Percentiles rank a stretch among this genome's conserved stretches.
Evolutionary conservation across 352 stramenopile species (phyloP).

Genomic region (Globisporangium barbulae): DNA sequence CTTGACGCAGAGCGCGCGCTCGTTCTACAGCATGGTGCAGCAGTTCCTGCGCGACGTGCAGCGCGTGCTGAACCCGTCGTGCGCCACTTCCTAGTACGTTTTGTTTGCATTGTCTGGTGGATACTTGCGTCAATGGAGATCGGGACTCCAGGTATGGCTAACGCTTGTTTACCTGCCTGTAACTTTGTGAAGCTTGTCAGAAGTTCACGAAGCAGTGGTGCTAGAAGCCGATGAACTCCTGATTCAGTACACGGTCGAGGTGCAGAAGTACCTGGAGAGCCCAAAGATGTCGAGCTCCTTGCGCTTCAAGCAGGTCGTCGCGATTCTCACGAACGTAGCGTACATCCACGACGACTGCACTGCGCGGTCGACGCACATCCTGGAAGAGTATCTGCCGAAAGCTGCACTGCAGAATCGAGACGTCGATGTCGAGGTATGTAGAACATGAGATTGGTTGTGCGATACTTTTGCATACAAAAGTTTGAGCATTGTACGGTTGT

Average conservation of each 20-base stretch:
- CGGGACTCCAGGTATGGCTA: not conserved
- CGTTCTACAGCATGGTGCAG: slow-evolving; percentile 78
- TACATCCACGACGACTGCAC: slow-evolving; percentile 19
- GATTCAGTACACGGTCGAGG: slow-evolving; percentile 55
- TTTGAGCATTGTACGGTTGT: not conserved
- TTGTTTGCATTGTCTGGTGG: not conserved
- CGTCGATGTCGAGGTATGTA: slow-evolving; percentile 44
- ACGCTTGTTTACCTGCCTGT: not conserved
- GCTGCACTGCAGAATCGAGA: slow-evolving; percentile 12
- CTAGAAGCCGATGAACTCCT: slow-evolving; percentile 58
- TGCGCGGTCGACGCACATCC: slow-evolving; percentile 15
- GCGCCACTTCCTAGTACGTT: slow-evolving; percentile 68
- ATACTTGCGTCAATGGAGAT: not conserved
- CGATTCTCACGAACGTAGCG: slow-evolving; percentile 65
- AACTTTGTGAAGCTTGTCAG: slow-evolving; percentile 31
- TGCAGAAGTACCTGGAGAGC: slow-evolving; percentile 57
- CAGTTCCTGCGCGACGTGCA: slow-evolving; percentile 78
- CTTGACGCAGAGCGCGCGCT: slow-evolving; percentile 74
- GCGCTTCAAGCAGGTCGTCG: slow-evolving; percentile 60
- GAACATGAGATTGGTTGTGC: slow-evolving; percentile 10
- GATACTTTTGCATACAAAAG: not conserved
- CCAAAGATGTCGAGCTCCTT: slow-evolving; percentile 60
- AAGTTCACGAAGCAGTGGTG: slow-evolving; percentile 61
- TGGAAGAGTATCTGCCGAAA: slow-evolving; percentile 17
- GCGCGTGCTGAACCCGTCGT: slow-evolving; percentile 77